Evolutionary conservation across 768 basidiomycete genomes (phyloP).

Genomic region (Mycena rosella): DNA sequence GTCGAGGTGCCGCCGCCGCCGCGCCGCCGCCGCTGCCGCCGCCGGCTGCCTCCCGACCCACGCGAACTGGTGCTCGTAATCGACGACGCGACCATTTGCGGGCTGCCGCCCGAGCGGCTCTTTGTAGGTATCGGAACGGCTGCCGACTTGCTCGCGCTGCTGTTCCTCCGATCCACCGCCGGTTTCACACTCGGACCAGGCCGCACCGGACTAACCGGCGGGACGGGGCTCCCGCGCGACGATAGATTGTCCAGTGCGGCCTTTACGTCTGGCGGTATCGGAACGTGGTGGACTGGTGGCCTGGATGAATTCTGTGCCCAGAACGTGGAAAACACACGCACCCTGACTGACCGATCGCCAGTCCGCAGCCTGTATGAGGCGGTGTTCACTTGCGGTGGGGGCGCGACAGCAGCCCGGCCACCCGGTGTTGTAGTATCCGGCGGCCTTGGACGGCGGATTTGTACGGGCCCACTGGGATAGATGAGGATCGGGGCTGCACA

Average conservation of each 20-base stretch:
- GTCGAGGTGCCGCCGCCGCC: conserved; percentile 53
- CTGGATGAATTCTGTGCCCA: conserved; percentile 1
- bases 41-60: conserved; percentile 48
- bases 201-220: conserved; percentile 42
- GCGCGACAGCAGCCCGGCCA: conserved; percentile 94
- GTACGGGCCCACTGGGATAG: conserved; percentile 75
- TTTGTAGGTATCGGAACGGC: conserved; percentile 53
- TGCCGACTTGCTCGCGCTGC: conserved; percentile 50
- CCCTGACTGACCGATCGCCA: conserved; percentile 82
- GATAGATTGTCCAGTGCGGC: conserved; percentile 70
- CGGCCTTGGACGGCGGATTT: conserved; percentile 65
- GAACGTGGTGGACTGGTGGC: conserved; percentile 68
- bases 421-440: conserved; percentile 76
- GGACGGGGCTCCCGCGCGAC: conserved; percentile 51
- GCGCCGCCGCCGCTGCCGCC: conserved; percentile 48
- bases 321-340: conserved; percentile 20
- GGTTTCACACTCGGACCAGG: conserved; percentile 52
- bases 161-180: conserved; percentile 60
- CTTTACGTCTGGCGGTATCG: conserved; percentile 81
- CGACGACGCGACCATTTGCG: conserved; percentile 57
- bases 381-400: conserved; percentile 69
- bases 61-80: conserved; percentile 56
- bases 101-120: conserved; percentile 67
- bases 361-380: conserved; percentile 76
- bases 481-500: conserved; percentile 38